Percentiles rank a stretch among this genome's conserved stretches.
Evolutionary conservation across 495 filamentous ascomycete species (phyloP).

Genomic region (Talaromyces thailandensis): DNA sequence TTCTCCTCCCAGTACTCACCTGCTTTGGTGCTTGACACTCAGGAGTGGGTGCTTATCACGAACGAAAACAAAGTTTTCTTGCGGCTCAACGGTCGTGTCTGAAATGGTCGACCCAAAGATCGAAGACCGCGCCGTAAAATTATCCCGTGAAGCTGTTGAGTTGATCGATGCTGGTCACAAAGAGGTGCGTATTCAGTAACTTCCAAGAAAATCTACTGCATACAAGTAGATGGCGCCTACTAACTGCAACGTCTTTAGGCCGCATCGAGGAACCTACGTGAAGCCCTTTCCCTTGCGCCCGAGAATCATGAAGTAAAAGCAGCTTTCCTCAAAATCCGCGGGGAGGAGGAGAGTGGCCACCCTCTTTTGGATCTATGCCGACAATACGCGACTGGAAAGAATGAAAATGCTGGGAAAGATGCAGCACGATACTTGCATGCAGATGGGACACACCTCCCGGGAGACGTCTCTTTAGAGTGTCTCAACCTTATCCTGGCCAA

Average conservation of each 20-base stretch:
- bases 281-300: slow-evolving; percentile 54
- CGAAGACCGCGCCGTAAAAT: slow-evolving; percentile 39
- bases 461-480: slow-evolving; percentile 43
- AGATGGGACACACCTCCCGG: slow-evolving; percentile 40
- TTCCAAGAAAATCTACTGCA: not conserved
- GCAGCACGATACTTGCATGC: slow-evolving; percentile 45
- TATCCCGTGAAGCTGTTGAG: slow-evolving; percentile 42
- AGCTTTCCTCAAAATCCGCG: slow-evolving; percentile 41
- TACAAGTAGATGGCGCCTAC: not conserved
- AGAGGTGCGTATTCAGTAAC: slow-evolving; percentile 24
- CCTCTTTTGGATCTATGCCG: slow-evolving; percentile 44
- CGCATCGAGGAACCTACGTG: slow-evolving; percentile 48
- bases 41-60: not conserved
- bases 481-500: slow-evolving; percentile 44
- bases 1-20: not conserved
- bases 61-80: not conserved
- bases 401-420: slow-evolving; percentile 49
- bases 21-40: not conserved
- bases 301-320: slow-evolving; percentile 44
- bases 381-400: slow-evolving; percentile 39
- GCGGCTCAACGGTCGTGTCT: slow-evolving; percentile 11
- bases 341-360: slow-evolving; percentile 40
- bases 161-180: slow-evolving; percentile 38
- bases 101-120: slow-evolving; percentile 40
- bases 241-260: slow-evolving; percentile 29